Evolutionary conservation across 352 stramenopile species (phyloP).

Genomic region (Globisporangium sylvaticum): DNA sequence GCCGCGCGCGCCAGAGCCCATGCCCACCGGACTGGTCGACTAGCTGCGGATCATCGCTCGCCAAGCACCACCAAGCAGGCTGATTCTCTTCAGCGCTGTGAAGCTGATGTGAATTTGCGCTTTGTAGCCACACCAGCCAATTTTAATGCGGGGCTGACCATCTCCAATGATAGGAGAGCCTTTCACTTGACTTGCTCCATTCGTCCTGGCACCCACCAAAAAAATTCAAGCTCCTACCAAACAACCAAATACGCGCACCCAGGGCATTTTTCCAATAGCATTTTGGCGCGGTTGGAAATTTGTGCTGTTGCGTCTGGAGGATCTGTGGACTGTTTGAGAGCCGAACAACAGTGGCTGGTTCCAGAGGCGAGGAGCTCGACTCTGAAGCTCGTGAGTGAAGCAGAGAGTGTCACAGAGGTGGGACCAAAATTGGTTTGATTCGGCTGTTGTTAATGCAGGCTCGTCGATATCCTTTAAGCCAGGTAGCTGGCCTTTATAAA

Average conservation of each 20-base stretch:
- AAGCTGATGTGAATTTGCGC: neutral
- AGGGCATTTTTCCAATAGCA: neutral
- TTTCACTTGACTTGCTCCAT: neutral
- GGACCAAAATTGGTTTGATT: neutral
- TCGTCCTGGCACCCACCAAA: neutral
- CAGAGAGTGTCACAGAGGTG: neutral
- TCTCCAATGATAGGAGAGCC: neutral
- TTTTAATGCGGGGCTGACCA: neutral
- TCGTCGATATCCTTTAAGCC: neutral
- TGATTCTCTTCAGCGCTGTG: neutral
- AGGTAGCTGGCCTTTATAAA: neutral
- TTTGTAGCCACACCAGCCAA: neutral
- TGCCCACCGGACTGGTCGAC: neutral
- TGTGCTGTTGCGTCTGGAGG: no score
- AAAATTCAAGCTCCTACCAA: neutral
- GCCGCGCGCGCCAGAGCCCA: no score
- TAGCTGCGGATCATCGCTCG: neutral
- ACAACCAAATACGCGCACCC: no score
- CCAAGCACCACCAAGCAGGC: neutral
- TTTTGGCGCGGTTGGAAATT: no score
- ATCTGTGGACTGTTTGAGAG: neutral
- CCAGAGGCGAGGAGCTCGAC: no score
- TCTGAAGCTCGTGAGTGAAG: neutral
- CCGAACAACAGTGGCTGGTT: neutral
- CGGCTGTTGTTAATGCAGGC: neutral